Conservation (phyloP, 371 early-diverging fungal genomes). For the Rhizopus sp. region DNA sequence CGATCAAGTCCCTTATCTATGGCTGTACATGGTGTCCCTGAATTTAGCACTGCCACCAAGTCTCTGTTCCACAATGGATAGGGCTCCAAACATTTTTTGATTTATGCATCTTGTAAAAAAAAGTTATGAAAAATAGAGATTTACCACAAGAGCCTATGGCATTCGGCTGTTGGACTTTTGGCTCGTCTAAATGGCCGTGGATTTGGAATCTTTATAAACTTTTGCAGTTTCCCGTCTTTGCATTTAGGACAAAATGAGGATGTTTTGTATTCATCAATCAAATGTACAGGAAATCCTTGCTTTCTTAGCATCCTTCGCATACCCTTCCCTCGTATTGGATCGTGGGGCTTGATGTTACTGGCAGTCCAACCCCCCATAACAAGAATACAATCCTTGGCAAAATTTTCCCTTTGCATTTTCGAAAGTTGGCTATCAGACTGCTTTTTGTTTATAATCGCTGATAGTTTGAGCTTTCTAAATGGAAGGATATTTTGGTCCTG, state of each 20-base stretch:
- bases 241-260: not conserved
- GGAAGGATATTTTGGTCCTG: not conserved
- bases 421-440: not conserved
- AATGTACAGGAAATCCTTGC: not conserved
- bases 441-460: not conserved
- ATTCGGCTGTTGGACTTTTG: no score
- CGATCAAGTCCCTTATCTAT: no score
- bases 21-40: no score
- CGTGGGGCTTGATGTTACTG: not conserved
- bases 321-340: not conserved
- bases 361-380: slow-evolving; percentile 4
- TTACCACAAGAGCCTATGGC: no score
- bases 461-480: slow-evolving; percentile 7
- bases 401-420: not conserved
- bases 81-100: no score
- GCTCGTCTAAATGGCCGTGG: no score
- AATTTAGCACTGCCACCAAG: no score
- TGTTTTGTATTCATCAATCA: slow-evolving; percentile 4
- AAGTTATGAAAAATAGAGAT: no score
- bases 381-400: slow-evolving; percentile 1
- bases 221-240: not conserved
- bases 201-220: not conserved
- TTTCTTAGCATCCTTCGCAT: not conserved
- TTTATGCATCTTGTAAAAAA: no score
- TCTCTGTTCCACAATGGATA: no score